Evolutionary conservation across 2,329 filamentous ascomycete species (phyloP), one percentile per base, ranked within the genome.

Genomic region (Pestalotiopsis sp.): DNA sequence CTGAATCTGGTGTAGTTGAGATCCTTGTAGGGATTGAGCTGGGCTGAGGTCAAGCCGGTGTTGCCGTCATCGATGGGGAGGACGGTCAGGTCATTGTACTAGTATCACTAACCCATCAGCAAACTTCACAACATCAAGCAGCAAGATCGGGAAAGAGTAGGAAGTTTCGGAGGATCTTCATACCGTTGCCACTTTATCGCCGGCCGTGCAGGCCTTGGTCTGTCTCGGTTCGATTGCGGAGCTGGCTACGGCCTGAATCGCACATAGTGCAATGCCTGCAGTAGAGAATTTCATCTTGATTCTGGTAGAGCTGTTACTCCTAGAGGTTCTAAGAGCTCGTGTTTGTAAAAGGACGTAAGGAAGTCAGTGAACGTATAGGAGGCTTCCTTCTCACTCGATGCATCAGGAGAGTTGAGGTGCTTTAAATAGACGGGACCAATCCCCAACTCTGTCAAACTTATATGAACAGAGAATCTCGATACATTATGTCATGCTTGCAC

Each of bases 1-100:
- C 59, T 62, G 36, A 62, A 62, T 14, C 59, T 25, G 31, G 59
- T 62, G 59, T 62, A 62, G 17, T 62, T 41, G 59, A 62, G 59
- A 11, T 62, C 59, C 11, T 17, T 25, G 36, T 62, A 62, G 1
- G 59, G 59, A 36, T 62, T 62, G 36, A 62, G 31, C n/a, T 39
- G 11, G 25, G 23, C 27, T 9, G 45, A 52, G 31, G 59, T 41
- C 36, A 62, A 36, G 59, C 59, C 59, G 31, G 59, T 62, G 36
- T 62, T 62, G 14, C 59, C 59, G 11, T 62, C 59, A 13, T 62
- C 59, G 14, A 62, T 7, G 2, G 59, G 27, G 14, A 62, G 14
- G 27, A 17, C 59, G 13, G 14, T 25, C 36, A 62, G n/a, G 59
- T 62, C 59, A 20, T 62, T 39, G 31, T 62, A 62, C 59, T 62